Evolutionary conservation across 768 basidiomycete genomes (phyloP).

Genomic region (Trametes cinnabarina): DNA sequence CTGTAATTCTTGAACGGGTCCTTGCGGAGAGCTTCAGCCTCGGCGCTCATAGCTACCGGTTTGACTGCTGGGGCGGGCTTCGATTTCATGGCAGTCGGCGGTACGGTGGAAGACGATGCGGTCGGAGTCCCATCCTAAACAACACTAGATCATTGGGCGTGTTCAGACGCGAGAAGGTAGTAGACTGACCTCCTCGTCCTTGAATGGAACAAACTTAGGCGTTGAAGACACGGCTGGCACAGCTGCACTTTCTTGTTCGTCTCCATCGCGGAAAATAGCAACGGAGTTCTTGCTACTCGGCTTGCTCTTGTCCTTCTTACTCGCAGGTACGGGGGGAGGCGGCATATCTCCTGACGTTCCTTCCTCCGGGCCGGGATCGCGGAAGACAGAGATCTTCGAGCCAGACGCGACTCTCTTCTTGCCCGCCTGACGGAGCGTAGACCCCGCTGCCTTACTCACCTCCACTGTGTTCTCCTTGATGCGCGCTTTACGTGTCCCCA

Average conservation of each 20-base stretch:
- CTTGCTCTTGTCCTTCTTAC: constrained; percentile 14
- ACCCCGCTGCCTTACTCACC: constrained; percentile 63
- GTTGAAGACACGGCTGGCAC: constrained; percentile 40
- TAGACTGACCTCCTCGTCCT: constrained; percentile 54
- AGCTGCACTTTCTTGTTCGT: neutral
- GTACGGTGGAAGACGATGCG: constrained; percentile 24
- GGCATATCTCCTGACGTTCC: constrained; percentile 26
- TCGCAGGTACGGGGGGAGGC: constrained; percentile 38
- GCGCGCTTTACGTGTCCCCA: constrained; percentile 75
- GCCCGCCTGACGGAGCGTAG: constrained; percentile 63
- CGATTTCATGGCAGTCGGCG: constrained; percentile 67
- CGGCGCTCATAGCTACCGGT: constrained; percentile 49
- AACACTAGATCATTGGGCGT: too few species aligned
- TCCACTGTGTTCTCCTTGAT: constrained; percentile 78
- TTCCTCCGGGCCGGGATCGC: constrained; percentile 49
- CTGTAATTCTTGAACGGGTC: constrained; percentile 80
- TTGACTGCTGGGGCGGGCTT: constrained; percentile 42
- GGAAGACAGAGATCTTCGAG: constrained; percentile 63
- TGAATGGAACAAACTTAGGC: constrained; percentile 68
- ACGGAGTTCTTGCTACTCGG: constrained; percentile 11
- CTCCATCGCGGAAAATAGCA: constrained; percentile 24
- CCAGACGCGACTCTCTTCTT: constrained; percentile 50
- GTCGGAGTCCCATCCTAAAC: too few species aligned
- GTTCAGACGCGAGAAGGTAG: too few species aligned
- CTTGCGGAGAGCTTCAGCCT: constrained; percentile 75